Conservation (phyloP, 1,139 yeast genomes). For the Debaryomycetaceae sp. region DNA sequence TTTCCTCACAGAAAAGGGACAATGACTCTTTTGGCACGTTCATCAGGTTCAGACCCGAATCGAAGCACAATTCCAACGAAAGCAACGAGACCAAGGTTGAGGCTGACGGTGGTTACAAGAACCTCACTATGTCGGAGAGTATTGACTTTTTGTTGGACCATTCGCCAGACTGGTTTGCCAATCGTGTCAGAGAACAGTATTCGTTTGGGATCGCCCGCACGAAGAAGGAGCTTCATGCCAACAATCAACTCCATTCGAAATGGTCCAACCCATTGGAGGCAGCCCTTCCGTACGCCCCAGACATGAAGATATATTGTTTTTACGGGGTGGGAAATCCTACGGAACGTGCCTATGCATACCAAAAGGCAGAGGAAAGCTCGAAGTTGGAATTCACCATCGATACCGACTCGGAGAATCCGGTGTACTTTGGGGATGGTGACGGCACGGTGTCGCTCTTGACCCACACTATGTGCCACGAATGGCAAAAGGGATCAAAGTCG, state of each 20-base stretch:
- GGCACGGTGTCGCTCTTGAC: conserved; percentile 89
- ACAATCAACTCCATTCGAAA: conserved; percentile 66
- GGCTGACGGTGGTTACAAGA: conserved; percentile 18
- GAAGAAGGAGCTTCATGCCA: conserved; percentile 51
- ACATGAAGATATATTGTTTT: conserved; percentile 81
- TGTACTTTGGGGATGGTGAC: conserved; percentile 86
- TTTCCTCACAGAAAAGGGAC: conserved; percentile 12
- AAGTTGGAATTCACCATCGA: conserved; percentile 68
- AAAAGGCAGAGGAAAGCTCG: conserved; percentile 50
- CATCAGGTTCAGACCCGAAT: conserved; percentile 52
- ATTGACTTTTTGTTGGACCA: conserved; percentile 60
- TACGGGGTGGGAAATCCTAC: conserved; percentile 97
- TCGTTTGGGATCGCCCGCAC: conserved; percentile 73
- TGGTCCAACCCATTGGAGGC: conserved; percentile 95
- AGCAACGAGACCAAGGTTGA: conserved; percentile 2
- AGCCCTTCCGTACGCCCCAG: conserved; percentile 88
- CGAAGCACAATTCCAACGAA: conserved; percentile 23
- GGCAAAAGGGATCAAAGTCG: conserved; percentile 64
- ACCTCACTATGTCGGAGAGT: conserved; percentile 62
- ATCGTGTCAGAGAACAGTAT: conserved; percentile 63
- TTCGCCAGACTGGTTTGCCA: conserved; percentile 73
- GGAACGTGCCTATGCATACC: conserved; percentile 85
- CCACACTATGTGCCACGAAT: conserved; percentile 74
- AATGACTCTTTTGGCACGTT: conserved; percentile 68
- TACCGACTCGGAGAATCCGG: conserved; percentile 53